phyloP scores from a whole-genome alignment of 768 basidiomycete species.

The Panaeolus papilionaceus region DNA sequence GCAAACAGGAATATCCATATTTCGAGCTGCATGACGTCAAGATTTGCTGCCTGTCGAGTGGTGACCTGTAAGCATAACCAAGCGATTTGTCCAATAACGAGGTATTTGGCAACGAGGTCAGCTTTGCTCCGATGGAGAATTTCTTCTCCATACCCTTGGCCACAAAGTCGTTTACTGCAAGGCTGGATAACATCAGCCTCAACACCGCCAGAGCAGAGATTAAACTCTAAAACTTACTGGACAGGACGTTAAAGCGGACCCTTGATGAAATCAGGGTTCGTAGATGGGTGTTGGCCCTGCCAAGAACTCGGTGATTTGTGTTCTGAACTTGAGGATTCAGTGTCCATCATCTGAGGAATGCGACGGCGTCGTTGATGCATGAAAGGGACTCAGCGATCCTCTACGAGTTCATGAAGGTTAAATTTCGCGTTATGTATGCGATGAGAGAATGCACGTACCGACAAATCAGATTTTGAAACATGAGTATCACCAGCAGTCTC shows the following conservation, averaged over 20 bases:
- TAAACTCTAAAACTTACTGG: slow-evolving; percentile 42
- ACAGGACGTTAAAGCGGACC: slow-evolving; percentile 31
- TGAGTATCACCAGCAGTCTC: slow-evolving; percentile 43
- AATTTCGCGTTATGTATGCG: neutral
- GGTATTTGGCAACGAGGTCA: no score
- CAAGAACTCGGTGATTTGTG: slow-evolving; percentile 25
- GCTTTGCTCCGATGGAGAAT: no score
- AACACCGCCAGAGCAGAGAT: no score
- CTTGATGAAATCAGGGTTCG: slow-evolving; percentile 48
- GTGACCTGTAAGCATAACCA: no score
- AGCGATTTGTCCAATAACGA: no score
- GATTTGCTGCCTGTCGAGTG: no score
- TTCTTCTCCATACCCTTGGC: no score
- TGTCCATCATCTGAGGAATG: slow-evolving; percentile 57
- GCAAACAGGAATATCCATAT: no score
- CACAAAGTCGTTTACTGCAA: no score
- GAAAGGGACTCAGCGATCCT: slow-evolving; percentile 49
- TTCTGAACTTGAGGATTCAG: slow-evolving; percentile 23
- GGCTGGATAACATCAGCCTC: no score
- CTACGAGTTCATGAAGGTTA: slow-evolving; percentile 20
- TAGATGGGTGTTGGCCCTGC: slow-evolving; percentile 36
- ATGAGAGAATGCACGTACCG: slow-evolving; percentile 26
- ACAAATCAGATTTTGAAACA: slow-evolving; percentile 34
- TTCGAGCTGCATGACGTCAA: no score
- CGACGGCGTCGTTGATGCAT: slow-evolving; percentile 68